Conservation (phyloP, 2,329 filamentous ascomycete species). For the Xylariaceae sp. region DNA sequence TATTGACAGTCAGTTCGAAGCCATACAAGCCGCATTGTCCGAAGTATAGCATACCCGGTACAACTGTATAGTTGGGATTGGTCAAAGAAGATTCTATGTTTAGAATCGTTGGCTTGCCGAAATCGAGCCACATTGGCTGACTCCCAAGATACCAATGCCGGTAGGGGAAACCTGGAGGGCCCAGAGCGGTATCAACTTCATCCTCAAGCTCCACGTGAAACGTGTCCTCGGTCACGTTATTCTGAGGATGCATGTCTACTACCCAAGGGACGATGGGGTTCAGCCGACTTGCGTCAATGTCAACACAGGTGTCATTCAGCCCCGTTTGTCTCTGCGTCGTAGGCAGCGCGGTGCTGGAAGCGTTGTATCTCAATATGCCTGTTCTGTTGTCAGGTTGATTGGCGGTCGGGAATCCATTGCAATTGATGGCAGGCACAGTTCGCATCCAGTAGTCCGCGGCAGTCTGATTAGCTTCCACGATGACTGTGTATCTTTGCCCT, state of each 20-base stretch:
- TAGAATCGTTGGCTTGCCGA: conserved; percentile 19
- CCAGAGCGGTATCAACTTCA: conserved; percentile 21
- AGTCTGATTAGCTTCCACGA: conserved; percentile 19
- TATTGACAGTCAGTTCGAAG: neutral
- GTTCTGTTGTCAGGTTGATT: conserved; percentile 15
- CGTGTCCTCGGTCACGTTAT: conserved; percentile 19
- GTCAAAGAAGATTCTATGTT: conserved; percentile 11
- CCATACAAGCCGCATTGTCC: neutral
- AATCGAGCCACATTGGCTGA: conserved; percentile 20
- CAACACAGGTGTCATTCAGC: conserved; percentile 1
- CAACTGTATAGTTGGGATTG: conserved; percentile 18
- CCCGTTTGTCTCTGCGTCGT: conserved; percentile 13
- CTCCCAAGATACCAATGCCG: conserved; percentile 19
- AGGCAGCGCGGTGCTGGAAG: conserved; percentile 25
- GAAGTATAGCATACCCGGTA: conserved; percentile 7
- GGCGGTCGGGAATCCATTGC: conserved; percentile 5
- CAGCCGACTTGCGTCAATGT: conserved; percentile 9
- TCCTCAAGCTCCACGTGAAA: conserved; percentile 21
- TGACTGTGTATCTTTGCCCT: conserved; percentile 27
- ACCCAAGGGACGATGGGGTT: conserved; percentile 19
- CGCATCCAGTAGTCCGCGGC: conserved; percentile 26
- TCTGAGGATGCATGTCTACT: conserved; percentile 18
- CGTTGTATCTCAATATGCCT: conserved; percentile 26
- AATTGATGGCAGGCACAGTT: conserved; percentile 20
- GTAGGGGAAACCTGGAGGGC: conserved; percentile 26